A percentile compares a stretch with the other conserved stretches of the same genome.
Conservation (phyloP, 2,329 filamentous ascomycete species). For the Arthrinium puccinioides region DNA sequence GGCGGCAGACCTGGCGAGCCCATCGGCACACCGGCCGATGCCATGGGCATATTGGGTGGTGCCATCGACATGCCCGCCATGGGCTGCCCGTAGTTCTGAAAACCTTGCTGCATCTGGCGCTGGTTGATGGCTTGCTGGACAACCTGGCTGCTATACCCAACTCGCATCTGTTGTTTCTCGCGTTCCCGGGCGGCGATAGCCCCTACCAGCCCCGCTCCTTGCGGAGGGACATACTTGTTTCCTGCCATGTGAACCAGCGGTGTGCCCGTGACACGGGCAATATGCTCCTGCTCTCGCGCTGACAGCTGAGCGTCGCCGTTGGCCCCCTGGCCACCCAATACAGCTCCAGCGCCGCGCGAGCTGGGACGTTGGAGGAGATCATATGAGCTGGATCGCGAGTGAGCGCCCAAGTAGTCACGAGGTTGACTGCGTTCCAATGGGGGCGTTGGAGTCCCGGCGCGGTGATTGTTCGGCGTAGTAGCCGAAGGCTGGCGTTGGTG, state of each 20-base stretch:
- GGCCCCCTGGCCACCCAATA: conserved; percentile 32
- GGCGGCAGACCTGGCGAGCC: conserved; percentile 14
- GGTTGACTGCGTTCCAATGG: conserved; percentile 33
- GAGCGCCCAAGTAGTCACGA: conserved; percentile 29
- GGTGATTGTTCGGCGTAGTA: conserved; percentile 33
- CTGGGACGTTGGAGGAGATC: conserved; percentile 32
- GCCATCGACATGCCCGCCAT: background rate
- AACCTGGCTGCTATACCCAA: conserved; percentile 60
- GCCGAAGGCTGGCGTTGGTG: conserved; percentile 55
- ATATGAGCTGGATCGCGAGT: conserved; percentile 40
- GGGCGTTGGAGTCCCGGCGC: conserved; percentile 34
- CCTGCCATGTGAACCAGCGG: conserved; percentile 65
- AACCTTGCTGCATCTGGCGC: conserved; percentile 45
- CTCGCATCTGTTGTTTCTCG: conserved; percentile 65
- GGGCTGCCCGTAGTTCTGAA: conserved; percentile 9
- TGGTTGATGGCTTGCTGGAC: conserved; percentile 68
- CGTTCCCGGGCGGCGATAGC: conserved; percentile 75
- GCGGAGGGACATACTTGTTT: conserved; percentile 33
- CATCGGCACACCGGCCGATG: conserved; percentile 11
- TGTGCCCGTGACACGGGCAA: conserved; percentile 73
- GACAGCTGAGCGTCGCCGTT: conserved; percentile 60
- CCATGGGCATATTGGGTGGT: conserved; percentile 8
- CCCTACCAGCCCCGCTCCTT: conserved; percentile 61
- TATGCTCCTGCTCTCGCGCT: conserved; percentile 79
- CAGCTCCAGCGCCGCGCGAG: conserved; percentile 46